A percentile compares a stretch with the other conserved stretches of the same genome.
Conservation (phyloP, 2,329 filamentous ascomycete genomes). For the Colletotrichum higginsianum region DNA sequence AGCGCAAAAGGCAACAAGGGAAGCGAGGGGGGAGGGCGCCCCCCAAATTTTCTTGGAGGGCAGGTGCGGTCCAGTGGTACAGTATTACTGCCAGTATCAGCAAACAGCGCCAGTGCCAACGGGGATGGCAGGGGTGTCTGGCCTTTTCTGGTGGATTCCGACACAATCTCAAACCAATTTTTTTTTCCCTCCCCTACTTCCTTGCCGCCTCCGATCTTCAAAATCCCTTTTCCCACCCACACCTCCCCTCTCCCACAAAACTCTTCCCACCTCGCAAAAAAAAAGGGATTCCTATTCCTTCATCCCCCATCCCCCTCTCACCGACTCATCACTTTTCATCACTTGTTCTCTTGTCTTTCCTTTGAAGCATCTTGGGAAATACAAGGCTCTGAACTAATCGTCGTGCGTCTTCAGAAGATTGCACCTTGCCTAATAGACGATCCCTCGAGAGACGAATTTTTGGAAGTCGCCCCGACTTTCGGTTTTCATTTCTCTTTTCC, state of each 20-base stretch:
- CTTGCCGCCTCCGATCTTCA: conserved; percentile 49
- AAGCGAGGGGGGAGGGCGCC: conserved; percentile 28
- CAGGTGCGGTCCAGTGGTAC: conserved; percentile 3
- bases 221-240: conserved; percentile 47
- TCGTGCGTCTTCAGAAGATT: conserved; percentile 42
- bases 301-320: conserved; percentile 43
- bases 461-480: conserved; percentile 50
- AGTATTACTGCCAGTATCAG: conserved; percentile 4
- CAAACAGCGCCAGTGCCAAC: conserved; percentile 26
- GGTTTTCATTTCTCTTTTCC: conserved; percentile 42
- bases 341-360: conserved; percentile 60
- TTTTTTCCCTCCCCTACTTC: conserved; percentile 50
- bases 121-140: conserved; percentile 47
- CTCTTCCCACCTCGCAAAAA: conserved; percentile 50
- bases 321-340: conserved; percentile 43
- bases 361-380: conserved; percentile 62
- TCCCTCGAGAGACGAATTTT: conserved; percentile 48
- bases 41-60: conserved; percentile 28
- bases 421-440: conserved; percentile 49
- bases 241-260: conserved; percentile 44
- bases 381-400: conserved; percentile 42
- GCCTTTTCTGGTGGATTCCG: conserved; percentile 48
- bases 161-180: conserved; percentile 52
- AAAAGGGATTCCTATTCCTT: conserved; percentile 48
- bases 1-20: not conserved